Evolutionary conservation across 1,284 basidiomycete genomes (phyloP), one percentile per base, ranked within the genome.

Genomic region (Apiotrichum montevideense): DNA sequence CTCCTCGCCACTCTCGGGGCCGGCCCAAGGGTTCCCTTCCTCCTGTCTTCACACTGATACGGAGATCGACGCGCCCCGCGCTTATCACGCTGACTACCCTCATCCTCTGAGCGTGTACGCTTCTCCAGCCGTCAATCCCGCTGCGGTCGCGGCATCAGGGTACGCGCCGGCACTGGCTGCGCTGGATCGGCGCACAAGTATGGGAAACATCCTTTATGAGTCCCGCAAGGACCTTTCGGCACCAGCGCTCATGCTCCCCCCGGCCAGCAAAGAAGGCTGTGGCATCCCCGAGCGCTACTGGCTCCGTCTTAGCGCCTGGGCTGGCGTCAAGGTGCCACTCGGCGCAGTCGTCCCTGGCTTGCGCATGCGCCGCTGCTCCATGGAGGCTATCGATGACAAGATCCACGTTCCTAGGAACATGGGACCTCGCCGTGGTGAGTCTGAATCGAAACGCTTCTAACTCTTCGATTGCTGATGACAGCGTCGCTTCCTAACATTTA

Each of bases 101-200:
- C 73, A 75, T 54, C 73, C 73, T 5, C 48, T 75, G 32, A 70
- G 69, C 3, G 66, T 65, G 5, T 75, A 75, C 56, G 68, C 69
- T 4, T 72, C 71, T 0, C 71, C 67, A 0, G 67, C 66, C 4
- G 67, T 71, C 57, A 75, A 75, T 49, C 64, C 67, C 8, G 52
- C 57, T 2, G 46, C 66, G 0, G 63, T 70, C 44, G 42, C 40
- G 3, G 43, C 40, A 1, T 68, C 67, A 1, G 68, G 68, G 0
- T 73, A 72, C 50, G 62, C 56, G 7, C 37, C 56, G 9, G 46
- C 60, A 1, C 66, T 75, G 3, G 41, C 42, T 2, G 8, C 62
- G 11, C 57, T 75, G 14, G 37, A 67, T 10, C 14, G 51, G 10
- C 40, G 52, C 29, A 50, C 69, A n/a, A 53, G 56, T 4, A 37